Conservation (phyloP, 176 grass and related monocot genomes). For the Rhipidocladum racemiflorum region DNA sequence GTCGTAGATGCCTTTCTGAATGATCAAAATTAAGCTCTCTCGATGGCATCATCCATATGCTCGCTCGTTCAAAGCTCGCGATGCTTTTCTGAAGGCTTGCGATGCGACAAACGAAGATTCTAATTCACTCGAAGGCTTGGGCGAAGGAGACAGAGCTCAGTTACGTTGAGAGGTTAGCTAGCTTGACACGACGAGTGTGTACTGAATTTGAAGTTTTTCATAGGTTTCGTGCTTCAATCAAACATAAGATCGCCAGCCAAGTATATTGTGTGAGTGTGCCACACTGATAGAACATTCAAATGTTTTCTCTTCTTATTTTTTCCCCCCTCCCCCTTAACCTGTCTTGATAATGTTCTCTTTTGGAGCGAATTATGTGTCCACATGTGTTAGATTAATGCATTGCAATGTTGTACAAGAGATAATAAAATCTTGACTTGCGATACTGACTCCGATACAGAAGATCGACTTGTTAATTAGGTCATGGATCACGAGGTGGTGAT, state of each 20-base stretch:
- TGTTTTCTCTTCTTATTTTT: background rate
- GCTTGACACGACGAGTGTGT: too few species aligned
- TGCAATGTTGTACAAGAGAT: background rate
- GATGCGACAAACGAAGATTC: background rate
- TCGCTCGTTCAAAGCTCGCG: conserved; percentile 5
- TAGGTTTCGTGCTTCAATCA: too few species aligned
- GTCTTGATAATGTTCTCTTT: background rate
- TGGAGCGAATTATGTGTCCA: background rate
- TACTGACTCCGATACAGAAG: background rate
- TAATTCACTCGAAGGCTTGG: background rate
- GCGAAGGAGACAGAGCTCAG: too few species aligned
- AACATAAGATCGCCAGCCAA: too few species aligned
- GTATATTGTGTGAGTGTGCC: too few species aligned
- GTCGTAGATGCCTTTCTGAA: background rate
- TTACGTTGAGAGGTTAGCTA: too few species aligned
- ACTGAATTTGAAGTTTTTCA: too few species aligned
- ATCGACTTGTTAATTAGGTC: conserved; percentile 20
- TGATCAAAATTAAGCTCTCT: too few species aligned
- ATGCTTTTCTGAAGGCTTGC: background rate
- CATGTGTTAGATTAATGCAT: conserved; percentile 12
- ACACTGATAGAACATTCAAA: background rate
- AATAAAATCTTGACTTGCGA: background rate
- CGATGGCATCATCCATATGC: background rate
- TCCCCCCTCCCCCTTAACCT: too few species aligned
- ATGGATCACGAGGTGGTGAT: background rate